Conservation (phyloP, 441 rosid genomes). For the Macaranga tanarius region DNA sequence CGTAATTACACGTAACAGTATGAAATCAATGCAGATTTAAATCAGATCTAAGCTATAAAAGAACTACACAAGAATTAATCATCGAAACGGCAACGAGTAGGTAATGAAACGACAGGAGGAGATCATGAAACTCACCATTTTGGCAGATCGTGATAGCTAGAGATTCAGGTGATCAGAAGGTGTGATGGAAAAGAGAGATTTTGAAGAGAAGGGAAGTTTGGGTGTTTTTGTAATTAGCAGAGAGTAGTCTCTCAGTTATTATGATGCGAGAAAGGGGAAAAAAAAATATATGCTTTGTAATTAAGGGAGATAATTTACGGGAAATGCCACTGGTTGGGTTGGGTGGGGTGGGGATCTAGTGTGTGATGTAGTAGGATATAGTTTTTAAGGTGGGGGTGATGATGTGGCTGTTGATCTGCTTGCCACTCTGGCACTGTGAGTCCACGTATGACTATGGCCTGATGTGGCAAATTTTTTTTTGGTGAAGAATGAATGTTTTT, state of each 20-base stretch:
- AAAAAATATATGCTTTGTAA: slow-evolving; percentile 25
- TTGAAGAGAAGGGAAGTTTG: background rate
- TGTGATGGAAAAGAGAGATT: background rate
- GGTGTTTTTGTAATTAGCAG: background rate
- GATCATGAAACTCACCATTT: slow-evolving; percentile 60
- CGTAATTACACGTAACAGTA: slow-evolving; percentile 1
- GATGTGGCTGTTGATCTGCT: too few species aligned
- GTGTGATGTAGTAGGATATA: too few species aligned
- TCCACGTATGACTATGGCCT: too few species aligned
- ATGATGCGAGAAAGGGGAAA: slow-evolving; percentile 16
- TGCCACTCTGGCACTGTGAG: too few species aligned
- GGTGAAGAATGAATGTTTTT: too few species aligned
- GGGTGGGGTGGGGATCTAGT: background rate
- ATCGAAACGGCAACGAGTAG: slow-evolving; percentile 8
- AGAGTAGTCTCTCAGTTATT: slow-evolving; percentile 4
- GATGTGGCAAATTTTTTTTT: too few species aligned
- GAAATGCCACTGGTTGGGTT: slow-evolving; percentile 24
- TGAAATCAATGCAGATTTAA: slow-evolving; percentile 38
- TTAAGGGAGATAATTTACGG: slow-evolving; percentile 23
- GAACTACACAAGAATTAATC: slow-evolving; percentile 1
- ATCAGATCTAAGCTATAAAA: slow-evolving; percentile 58
- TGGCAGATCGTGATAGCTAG: slow-evolving; percentile 28
- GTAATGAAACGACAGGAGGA: slow-evolving; percentile 6
- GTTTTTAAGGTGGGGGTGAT: too few species aligned
- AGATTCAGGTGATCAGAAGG: slow-evolving; percentile 27